Percentiles rank a stretch among this genome's conserved stretches.
Conservation (phyloP, 2,329 filamentous ascomycete species). For the Taxawa tesnikishii region DNA sequence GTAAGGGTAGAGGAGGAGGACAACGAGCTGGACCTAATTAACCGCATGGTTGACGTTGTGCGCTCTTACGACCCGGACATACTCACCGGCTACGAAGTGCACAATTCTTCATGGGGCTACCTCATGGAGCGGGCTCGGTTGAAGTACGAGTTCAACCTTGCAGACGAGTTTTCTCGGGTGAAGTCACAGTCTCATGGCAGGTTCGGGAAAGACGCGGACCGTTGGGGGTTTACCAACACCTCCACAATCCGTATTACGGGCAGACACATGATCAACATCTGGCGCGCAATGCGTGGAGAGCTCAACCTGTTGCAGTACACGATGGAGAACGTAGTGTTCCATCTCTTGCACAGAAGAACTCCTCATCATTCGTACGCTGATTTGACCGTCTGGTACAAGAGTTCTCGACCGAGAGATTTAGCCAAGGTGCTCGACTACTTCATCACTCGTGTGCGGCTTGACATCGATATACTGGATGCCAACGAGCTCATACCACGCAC, state of each 20-base stretch:
- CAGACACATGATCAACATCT: slow-evolving; percentile 92
- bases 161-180: slow-evolving; percentile 82
- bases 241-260: slow-evolving; percentile 89
- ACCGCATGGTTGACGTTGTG: slow-evolving; percentile 77
- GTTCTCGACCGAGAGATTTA: slow-evolving; percentile 54
- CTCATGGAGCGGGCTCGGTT: slow-evolving; percentile 76
- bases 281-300: slow-evolving; percentile 91
- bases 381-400: slow-evolving; percentile 72
- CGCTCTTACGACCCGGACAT: slow-evolving; percentile 79
- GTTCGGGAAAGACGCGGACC: slow-evolving; percentile 75
- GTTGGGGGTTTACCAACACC: slow-evolving; percentile 89
- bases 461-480: slow-evolving; percentile 81
- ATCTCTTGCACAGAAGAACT: slow-evolving; percentile 74
- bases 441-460: slow-evolving; percentile 58
- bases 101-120: slow-evolving; percentile 90
- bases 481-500: slow-evolving; percentile 84
- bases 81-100: slow-evolving; percentile 87
- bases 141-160: slow-evolving; percentile 83
- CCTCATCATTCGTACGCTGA: slow-evolving; percentile 75
- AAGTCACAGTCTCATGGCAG: slow-evolving; percentile 71
- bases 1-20: slow-evolving; percentile 61
- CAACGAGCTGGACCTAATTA: slow-evolving; percentile 74
- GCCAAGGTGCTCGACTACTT: slow-evolving; percentile 70
- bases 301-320: slow-evolving; percentile 87
- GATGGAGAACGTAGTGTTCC: slow-evolving; percentile 90